phyloP scores from a whole-genome alignment of 2,329 filamentous ascomycete genomes.

The Exophiala dermatitidis region DNA sequence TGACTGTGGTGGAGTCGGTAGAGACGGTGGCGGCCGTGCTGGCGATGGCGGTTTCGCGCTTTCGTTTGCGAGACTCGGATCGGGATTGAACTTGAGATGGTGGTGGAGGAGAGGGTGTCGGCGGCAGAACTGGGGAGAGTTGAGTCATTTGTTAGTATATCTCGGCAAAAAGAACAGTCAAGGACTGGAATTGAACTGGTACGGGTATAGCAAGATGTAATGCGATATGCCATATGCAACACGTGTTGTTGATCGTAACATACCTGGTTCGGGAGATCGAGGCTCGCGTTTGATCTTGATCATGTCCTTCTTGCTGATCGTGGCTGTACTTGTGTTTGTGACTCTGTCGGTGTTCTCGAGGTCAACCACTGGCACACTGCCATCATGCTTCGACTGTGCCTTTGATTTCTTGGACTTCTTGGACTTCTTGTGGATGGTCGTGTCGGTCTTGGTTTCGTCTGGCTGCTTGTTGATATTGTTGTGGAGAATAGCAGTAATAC shows the following conservation, averaged over 20 bases:
- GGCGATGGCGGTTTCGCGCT: not conserved
- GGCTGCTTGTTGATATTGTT: conserved; percentile 1
- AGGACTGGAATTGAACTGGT: too few species aligned
- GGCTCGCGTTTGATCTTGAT: conserved; percentile 3
- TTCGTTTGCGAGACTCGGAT: conserved; percentile 10
- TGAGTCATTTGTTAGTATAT: too few species aligned
- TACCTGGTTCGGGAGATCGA: not conserved
- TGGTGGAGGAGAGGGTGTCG: too few species aligned
- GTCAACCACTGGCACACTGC: not conserved
- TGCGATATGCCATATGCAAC: too few species aligned
- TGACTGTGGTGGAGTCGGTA: too few species aligned
- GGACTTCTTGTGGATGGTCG: not conserved
- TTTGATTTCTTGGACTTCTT: not conserved
- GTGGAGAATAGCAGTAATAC: too few species aligned
- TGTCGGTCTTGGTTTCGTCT: not conserved
- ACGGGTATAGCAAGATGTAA: too few species aligned
- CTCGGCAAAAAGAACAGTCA: too few species aligned
- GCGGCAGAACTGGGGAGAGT: too few species aligned
- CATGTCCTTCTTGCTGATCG: conserved; percentile 2
- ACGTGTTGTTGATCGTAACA: not conserved
- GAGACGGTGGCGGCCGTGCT: too few species aligned
- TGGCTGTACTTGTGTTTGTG: too few species aligned
- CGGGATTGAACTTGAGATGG: not conserved
- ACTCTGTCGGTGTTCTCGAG: too few species aligned
- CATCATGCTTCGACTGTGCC: not conserved